Evolutionary conservation across 352 stramenopile genomes (phyloP), one percentile per base, ranked within the genome.

Genomic region (Globisporangium iwayamae): DNA sequence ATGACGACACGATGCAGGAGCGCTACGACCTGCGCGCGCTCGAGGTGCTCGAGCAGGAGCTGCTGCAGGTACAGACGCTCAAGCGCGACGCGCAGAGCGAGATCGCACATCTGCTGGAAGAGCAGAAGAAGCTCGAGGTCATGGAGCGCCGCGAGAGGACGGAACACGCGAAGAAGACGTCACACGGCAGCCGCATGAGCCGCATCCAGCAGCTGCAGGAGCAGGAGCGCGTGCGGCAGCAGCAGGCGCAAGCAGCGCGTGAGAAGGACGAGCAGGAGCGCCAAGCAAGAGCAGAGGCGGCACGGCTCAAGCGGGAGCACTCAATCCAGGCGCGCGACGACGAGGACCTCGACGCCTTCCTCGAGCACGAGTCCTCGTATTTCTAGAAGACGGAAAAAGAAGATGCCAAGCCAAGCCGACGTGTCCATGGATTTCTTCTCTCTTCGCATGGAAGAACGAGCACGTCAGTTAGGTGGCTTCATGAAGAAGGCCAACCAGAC

Each of bases 171-270:
- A 67, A 79, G 62, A 18, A 28, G 51, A 18, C 58, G 62, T 32
- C 63, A 0, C 43, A 76, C 2, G 43, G 55, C 30, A 76, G 20
- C 25, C 76, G 78, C 46, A 78, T 84, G 18, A 78, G 71, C 16
- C 83, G 83, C 32, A 81, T 93, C 67, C 34, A 88, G 62, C 71
- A 85, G 22, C 69, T 93, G 7, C 83, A 91, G 60, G 74, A 77
- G n/a, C 69, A 86, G 16, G 78, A 85, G 55, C 71, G 75, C n/a
- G 63, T 56, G 56, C 71, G 79, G n/a, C 57, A 68, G 20, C 56
- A 58, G n/a, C 56, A 63, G 8, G 41, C 47, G 1, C 53, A 45
- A 11, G 56, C 56, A 7, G 48, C 47, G 34, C 70, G 67, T 3
- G 39, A 64, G 25, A 52, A 65, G 2, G 63, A 81, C 28, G 76